phyloP scores from a whole-genome alignment of 2,329 filamentous ascomycete genomes.

The Trichoderma sp. region DNA sequence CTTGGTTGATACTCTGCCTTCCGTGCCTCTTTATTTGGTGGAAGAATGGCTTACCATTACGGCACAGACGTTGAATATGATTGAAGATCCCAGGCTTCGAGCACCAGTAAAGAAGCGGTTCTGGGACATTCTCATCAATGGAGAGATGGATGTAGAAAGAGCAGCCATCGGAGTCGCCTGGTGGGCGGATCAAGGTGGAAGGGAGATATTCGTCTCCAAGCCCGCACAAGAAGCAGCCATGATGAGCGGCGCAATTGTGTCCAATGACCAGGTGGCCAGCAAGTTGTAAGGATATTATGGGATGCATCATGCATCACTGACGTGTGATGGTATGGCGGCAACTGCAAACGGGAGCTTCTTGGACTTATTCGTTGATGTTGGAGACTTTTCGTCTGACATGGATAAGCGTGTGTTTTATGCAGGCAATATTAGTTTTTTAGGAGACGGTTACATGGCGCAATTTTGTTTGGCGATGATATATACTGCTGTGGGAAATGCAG shows the following conservation, averaged over 20 bases:
- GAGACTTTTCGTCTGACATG: not conserved
- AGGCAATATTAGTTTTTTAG: not conserved
- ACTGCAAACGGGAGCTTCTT: not conserved
- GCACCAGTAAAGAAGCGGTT: conserved; percentile 69
- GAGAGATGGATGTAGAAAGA: conserved; percentile 87
- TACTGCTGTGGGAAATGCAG: not conserved
- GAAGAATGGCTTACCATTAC: conserved; percentile 79
- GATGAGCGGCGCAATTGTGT: conserved; percentile 57
- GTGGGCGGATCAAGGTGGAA: conserved; percentile 70
- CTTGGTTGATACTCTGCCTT: conserved; percentile 76
- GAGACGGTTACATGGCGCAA: not conserved
- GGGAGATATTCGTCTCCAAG: conserved; percentile 48
- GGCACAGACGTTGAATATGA: conserved; percentile 65
- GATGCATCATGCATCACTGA: not conserved
- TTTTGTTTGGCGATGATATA: conserved; percentile 16
- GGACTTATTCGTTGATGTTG: not conserved
- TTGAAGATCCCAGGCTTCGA: conserved; percentile 63
- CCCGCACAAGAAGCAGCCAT: conserved; percentile 34
- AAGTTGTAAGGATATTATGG: conserved; percentile 7
- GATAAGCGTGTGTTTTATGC: not conserved
- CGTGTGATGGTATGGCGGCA: not conserved
- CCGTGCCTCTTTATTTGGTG: conserved; percentile 67
- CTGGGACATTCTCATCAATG: conserved; percentile 76
- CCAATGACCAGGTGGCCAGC: conserved; percentile 36
- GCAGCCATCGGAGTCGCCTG: conserved; percentile 77